phyloP scores from a whole-genome alignment of 192 early-diverging fungal species.

The Anaeromyces robustus region DNA sequence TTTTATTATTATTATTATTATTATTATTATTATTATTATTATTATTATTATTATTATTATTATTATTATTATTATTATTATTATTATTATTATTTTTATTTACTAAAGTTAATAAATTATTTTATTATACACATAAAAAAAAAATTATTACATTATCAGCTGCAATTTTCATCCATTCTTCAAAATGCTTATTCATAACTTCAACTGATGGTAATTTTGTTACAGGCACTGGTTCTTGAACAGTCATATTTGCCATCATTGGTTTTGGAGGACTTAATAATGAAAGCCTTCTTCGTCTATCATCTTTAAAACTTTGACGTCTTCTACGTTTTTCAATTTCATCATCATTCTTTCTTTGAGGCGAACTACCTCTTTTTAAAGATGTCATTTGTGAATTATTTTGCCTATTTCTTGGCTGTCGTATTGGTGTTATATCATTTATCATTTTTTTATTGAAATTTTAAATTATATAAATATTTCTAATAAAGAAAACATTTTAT shows the following conservation, averaged over 20 bases:
- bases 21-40: too few species aligned
- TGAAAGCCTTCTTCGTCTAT: neutral
- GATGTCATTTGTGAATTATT: neutral
- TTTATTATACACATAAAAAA: neutral
- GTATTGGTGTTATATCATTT: neutral
- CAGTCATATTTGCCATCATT: neutral
- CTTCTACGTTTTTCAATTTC: neutral
- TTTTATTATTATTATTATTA: too few species aligned
- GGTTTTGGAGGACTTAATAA: neutral
- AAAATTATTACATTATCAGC: conserved; percentile 62
- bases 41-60: too few species aligned
- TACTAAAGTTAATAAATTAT: too few species aligned
- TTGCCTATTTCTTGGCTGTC: neutral
- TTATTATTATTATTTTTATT: too few species aligned
- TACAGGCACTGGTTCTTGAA: neutral
- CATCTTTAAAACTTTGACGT: neutral
- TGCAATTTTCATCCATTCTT: conserved; percentile 96
- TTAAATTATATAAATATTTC: too few species aligned
- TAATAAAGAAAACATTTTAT: too few species aligned
- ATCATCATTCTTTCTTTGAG: neutral
- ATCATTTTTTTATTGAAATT: neutral
- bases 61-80: too few species aligned
- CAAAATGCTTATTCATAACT: conserved; percentile 48
- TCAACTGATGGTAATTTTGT: conserved; percentile 6
- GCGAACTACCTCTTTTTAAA: neutral